Evolutionary conservation across 257 asterid genomes (phyloP).

Genomic region (Coffea canephora): DNA sequence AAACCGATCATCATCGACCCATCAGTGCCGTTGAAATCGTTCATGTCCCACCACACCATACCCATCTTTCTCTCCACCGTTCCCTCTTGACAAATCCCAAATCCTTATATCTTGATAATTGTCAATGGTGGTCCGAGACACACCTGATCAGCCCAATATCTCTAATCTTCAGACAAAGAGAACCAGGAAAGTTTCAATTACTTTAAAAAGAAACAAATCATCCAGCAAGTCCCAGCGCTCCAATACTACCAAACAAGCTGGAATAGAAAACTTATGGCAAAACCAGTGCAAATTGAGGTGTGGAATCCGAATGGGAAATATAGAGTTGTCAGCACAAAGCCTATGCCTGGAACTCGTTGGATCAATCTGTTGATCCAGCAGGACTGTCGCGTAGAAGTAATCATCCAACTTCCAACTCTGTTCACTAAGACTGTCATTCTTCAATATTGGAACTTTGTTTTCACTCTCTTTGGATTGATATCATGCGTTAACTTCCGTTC

Average conservation of each 20-base stretch:
- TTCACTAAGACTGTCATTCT: neutral
- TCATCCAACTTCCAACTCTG: neutral
- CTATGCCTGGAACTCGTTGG: slow-evolving; percentile 99
- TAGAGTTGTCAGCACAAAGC: slow-evolving; percentile 84
- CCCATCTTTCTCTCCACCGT: neutral
- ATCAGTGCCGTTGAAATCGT: neutral
- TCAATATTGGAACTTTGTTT: neutral
- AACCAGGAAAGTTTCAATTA: neutral
- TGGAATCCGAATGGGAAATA: slow-evolving; percentile 88
- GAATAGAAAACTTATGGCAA: slow-evolving; percentile 48
- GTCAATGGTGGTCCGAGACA: slow-evolving; percentile 14
- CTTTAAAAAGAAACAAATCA: neutral
- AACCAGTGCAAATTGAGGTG: slow-evolving; percentile 79
- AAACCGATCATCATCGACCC: neutral
- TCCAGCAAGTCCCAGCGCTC: neutral
- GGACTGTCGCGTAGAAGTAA: slow-evolving; percentile 94
- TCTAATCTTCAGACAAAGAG: slow-evolving; percentile 8
- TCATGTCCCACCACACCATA: neutral
- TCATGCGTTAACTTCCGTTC: neutral
- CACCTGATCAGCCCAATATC: slow-evolving; percentile 20
- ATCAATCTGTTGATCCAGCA: slow-evolving; percentile 74
- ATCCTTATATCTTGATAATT: neutral
- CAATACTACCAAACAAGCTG: neutral
- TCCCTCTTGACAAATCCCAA: neutral
- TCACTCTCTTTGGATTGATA: neutral